phyloP scores from a whole-genome alignment of 2,329 filamentous ascomycete genomes.

The Chaetomium globosum region DNA sequence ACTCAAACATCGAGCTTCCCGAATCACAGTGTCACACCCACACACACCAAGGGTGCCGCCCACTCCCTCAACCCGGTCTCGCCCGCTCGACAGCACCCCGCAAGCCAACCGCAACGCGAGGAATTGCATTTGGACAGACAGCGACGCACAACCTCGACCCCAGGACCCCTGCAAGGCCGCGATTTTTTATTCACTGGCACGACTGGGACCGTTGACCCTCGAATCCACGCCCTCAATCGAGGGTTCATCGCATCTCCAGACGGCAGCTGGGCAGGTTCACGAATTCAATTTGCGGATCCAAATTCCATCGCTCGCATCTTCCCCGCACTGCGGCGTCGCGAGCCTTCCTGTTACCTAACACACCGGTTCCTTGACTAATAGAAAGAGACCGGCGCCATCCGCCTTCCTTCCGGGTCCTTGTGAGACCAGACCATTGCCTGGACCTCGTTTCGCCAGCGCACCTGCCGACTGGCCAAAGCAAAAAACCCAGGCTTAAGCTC shows the following conservation, averaged over 20 bases:
- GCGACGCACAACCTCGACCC: not conserved
- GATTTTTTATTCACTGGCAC: slow-evolving; percentile 11
- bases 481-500: slow-evolving; percentile 18
- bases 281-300: slow-evolving; percentile 33
- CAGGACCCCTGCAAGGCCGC: slow-evolving; percentile 26
- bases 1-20: not conserved
- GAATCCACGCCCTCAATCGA: slow-evolving; percentile 6
- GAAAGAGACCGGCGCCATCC: slow-evolving; percentile 41
- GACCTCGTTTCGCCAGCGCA: slow-evolving; percentile 19
- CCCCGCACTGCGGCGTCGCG: slow-evolving; percentile 47
- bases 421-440: slow-evolving; percentile 32
- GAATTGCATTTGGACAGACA: not conserved
- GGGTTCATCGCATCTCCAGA: slow-evolving; percentile 14
- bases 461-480: slow-evolving; percentile 27
- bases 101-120: not conserved
- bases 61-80: not conserved
- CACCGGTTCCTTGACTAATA: slow-evolving; percentile 51
- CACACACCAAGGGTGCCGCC: not conserved
- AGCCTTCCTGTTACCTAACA: slow-evolving; percentile 51
- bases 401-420: slow-evolving; percentile 27
- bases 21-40: not conserved
- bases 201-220: not conserved
- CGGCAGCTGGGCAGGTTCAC: slow-evolving; percentile 18
- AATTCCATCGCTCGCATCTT: slow-evolving; percentile 39
- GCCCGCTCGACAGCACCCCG: not conserved